These are phyloP conservation scores for Flaveria floridana DNA, from an alignment of 140 eudicot species.

Conservation along the genomic window DNA sequence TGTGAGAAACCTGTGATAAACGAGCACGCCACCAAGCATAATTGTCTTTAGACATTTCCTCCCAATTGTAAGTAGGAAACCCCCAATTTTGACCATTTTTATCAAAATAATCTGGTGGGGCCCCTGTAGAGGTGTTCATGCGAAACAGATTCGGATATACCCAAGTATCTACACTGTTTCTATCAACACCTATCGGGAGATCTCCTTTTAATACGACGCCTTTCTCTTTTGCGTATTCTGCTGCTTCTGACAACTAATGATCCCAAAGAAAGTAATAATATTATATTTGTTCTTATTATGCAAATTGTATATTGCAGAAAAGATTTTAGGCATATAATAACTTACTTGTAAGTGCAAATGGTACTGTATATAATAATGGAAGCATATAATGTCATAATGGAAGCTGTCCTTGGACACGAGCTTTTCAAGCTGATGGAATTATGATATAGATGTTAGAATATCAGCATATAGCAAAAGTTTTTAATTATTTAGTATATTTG, in stretches of 20 bases:
- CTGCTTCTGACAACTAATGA: constrained; percentile 74
- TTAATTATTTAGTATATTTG: not conserved
- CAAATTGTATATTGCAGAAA: constrained; percentile 4
- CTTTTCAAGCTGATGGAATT: constrained; percentile 82
- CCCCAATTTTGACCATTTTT: constrained; percentile 99
- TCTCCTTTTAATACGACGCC: constrained; percentile 96
- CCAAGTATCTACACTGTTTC: constrained; percentile 98
- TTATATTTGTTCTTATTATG: not conserved
- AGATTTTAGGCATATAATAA: not conserved
- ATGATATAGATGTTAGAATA: constrained; percentile 26
- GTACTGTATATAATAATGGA: constrained; percentile 89
- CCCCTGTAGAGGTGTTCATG: constrained; percentile 97
- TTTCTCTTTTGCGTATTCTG: constrained; percentile 85
- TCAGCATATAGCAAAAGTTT: not conserved
- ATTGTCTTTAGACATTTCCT: constrained; percentile 98
- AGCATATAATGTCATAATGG: constrained; percentile 74
- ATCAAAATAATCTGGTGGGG: constrained; percentile 99
- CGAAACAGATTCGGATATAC: constrained; percentile 88
- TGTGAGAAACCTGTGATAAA: constrained; percentile 73
- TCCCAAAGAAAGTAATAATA: constrained; percentile 19
- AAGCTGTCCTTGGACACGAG: constrained; percentile 70
- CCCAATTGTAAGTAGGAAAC: constrained; percentile 98
- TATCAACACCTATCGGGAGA: constrained; percentile 95
- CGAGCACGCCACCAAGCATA: constrained; percentile 99
- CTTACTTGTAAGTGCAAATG: constrained; percentile 91